These are phyloP conservation scores for Zasmidium citrigriseum DNA, from an alignment of 2,329 filamentous ascomycete genomes.

Conservation along the genomic window DNA sequence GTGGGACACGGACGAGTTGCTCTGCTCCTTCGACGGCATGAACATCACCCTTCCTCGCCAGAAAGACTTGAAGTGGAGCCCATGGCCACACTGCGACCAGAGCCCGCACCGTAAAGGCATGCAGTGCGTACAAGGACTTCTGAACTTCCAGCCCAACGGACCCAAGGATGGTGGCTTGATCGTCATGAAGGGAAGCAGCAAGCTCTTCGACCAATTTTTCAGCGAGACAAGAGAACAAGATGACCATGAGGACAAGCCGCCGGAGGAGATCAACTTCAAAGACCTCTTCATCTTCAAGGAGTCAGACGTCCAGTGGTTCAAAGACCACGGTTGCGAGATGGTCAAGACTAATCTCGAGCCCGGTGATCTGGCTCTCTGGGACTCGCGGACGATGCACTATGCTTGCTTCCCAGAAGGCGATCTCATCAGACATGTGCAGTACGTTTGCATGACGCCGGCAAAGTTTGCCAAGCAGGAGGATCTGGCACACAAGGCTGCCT, in stretches of 20 bases:
- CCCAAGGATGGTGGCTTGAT: conserved; percentile 51
- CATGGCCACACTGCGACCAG: conserved; percentile 52
- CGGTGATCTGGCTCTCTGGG: conserved; percentile 27
- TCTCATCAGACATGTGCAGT: conserved; percentile 31
- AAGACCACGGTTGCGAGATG: conserved; percentile 22
- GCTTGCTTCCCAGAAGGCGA: conserved; percentile 34
- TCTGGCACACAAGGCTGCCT: conserved; percentile 36
- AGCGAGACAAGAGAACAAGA: conserved; percentile 33
- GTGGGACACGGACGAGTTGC: conserved; percentile 39
- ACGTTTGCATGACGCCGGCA: conserved; percentile 39
- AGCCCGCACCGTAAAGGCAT: conserved; percentile 43
- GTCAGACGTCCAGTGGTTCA: conserved; percentile 32
- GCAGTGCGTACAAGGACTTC: conserved; percentile 46
- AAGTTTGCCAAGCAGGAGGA: conserved; percentile 39
- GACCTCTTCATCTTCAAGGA: conserved; percentile 48
- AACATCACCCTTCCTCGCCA: conserved; percentile 48
- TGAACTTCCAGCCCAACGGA: conserved; percentile 49
- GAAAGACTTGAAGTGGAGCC: conserved; percentile 40
- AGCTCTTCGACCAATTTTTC: conserved; percentile 50
- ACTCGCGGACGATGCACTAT: conserved; percentile 49
- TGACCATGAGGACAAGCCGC: conserved; percentile 35
- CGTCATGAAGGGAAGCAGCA: conserved; percentile 46
- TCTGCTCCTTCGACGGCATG: conserved; percentile 38
- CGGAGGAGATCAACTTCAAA: conserved; percentile 36
- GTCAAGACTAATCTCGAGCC: conserved; percentile 24